Percentiles rank a stretch among this genome's conserved stretches.
Evolutionary conservation across 176 grass and related monocot genomes (phyloP).

Genomic region (Cocos nucifera): DNA sequence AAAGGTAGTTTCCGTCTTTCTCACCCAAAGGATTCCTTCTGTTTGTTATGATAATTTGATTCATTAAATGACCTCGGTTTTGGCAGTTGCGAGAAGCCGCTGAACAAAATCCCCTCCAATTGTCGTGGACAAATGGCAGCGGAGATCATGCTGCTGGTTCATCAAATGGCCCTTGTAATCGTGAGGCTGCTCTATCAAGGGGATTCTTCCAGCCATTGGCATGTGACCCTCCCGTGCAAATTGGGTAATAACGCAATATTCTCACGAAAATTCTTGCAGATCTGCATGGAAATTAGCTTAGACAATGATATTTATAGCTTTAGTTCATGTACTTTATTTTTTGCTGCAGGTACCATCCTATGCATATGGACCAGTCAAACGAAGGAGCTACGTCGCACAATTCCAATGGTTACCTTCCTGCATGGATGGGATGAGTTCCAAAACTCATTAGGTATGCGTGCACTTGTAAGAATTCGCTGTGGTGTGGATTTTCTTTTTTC

Average conservation of each 20-base stretch:
- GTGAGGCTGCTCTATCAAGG: neutral
- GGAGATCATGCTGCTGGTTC: neutral
- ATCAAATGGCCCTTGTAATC: neutral
- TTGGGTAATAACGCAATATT: neutral
- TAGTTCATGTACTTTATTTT: neutral
- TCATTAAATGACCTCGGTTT: neutral
- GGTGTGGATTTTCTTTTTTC: too few species aligned
- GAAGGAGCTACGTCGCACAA: neutral
- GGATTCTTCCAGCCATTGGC: neutral
- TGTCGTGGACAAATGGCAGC: slow-evolving; percentile 4
- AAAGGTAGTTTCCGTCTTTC: neutral
- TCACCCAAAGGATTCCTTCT: neutral
- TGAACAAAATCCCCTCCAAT: slow-evolving; percentile 2
- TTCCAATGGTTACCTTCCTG: slow-evolving; percentile 1
- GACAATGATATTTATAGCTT: neutral
- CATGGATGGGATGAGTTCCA: slow-evolving; percentile 8
- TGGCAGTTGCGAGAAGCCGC: slow-evolving; percentile 14
- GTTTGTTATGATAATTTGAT: too few species aligned
- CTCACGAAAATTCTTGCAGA: too few species aligned
- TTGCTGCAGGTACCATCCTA: too few species aligned
- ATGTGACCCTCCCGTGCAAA: slow-evolving; percentile 8
- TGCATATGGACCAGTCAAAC: too few species aligned
- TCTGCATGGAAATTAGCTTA: too few species aligned
- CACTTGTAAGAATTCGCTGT: too few species aligned
- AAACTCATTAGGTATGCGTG: too few species aligned